Evolutionary conservation across 1,284 basidiomycete genomes (phyloP).

Genomic region (Microstroma glucosiphilum): DNA sequence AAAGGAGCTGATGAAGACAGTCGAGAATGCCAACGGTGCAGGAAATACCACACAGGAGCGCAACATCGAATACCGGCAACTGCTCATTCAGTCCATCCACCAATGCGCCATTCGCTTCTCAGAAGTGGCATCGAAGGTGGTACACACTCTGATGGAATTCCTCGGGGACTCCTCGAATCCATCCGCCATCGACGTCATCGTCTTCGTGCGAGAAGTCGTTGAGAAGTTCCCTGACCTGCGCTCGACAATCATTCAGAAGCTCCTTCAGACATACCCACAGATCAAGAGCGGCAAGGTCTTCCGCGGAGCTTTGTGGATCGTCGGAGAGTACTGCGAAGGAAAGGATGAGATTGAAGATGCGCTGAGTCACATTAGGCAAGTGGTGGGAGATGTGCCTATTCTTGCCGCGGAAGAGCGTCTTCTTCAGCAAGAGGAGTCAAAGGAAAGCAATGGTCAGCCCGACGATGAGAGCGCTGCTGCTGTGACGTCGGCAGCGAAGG

Average conservation of each 20-base stretch:
- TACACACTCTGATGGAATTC: constrained; percentile 97
- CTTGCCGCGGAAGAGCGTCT: constrained; percentile 60
- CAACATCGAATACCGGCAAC: constrained; percentile 79
- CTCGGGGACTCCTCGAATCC: constrained; percentile 92
- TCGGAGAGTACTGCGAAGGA: constrained; percentile 72
- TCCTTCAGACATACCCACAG: constrained; percentile 70
- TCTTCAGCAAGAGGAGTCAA: constrained; percentile 49
- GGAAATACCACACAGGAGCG: constrained; percentile 58
- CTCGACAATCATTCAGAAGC: constrained; percentile 74
- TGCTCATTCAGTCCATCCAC: constrained; percentile 96
- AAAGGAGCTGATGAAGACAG: constrained; percentile 89
- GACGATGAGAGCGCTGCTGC: constrained; percentile 18
- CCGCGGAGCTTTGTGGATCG: constrained; percentile 93
- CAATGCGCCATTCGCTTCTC: constrained; percentile 94
- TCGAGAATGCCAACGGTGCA: constrained; percentile 18
- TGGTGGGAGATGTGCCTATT: constrained; percentile 92
- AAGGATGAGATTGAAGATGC: constrained; percentile 51
- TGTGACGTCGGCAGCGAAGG: constrained; percentile 18
- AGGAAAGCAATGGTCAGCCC: constrained; percentile 12
- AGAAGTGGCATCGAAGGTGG: constrained; percentile 93
- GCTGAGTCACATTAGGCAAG: constrained; percentile 75
- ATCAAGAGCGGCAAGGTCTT: constrained; percentile 98
- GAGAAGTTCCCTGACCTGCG: constrained; percentile 94
- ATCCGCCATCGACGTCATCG: constrained; percentile 87
- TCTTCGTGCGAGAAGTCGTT: constrained; percentile 94